Percentiles rank a stretch among this genome's conserved stretches.
Conservation (phyloP, 2,329 filamentous ascomycete genomes). For the Shiraia bambusicola region DNA sequence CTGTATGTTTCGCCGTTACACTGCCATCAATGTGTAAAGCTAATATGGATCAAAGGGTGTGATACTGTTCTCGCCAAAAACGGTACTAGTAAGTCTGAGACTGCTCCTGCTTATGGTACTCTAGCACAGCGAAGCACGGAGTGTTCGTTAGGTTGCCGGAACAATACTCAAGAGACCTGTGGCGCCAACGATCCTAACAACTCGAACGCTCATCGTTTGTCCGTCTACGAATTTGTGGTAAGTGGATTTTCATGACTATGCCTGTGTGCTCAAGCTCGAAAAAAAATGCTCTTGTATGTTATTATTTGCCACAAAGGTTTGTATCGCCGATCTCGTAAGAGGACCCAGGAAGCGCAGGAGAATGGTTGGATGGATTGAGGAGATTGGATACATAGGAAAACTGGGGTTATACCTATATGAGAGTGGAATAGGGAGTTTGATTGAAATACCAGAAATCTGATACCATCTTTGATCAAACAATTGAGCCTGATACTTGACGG, state of each 20-base stretch:
- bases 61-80: background rate
- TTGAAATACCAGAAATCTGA: no score
- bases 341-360: no score
- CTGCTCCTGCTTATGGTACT: background rate
- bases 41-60: background rate
- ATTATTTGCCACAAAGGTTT: background rate
- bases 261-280: constrained; percentile 11
- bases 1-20: constrained; percentile 8
- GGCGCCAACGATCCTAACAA: background rate
- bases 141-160: background rate
- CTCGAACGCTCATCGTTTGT: constrained; percentile 2
- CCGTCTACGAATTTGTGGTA: constrained; percentile 15
- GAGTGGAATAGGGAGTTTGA: no score
- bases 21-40: background rate
- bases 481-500: no score
- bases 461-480: no score
- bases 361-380: no score
- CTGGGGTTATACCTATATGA: no score
- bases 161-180: constrained; percentile 5
- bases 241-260: constrained; percentile 9
- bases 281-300: constrained; percentile 4
- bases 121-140: background rate
- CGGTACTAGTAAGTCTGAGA: background rate
- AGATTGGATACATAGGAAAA: no score
- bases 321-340: background rate